Conservation (phyloP, 352 stramenopile species). For the Salisapilia sapeloensis region DNA sequence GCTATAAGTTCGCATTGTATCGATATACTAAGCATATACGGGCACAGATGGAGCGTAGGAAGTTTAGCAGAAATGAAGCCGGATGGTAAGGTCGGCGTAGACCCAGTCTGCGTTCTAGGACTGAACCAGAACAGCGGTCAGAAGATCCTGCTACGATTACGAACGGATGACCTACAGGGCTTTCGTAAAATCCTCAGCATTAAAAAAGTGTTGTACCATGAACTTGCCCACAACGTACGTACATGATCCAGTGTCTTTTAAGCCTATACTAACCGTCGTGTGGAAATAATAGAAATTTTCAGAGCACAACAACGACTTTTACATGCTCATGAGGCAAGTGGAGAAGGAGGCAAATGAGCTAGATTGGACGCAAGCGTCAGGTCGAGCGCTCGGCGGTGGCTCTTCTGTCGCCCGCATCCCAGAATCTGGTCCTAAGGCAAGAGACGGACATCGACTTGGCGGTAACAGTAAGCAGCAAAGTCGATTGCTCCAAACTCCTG, state of each 20-base stretch:
- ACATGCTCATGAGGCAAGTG: slow-evolving; percentile 63
- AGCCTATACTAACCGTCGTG: not conserved
- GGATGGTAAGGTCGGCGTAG: slow-evolving; percentile 81
- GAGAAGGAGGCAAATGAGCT: slow-evolving; percentile 57
- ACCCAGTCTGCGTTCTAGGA: slow-evolving; percentile 80
- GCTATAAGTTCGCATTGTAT: not conserved
- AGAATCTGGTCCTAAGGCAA: slow-evolving; percentile 3
- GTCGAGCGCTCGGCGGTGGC: slow-evolving; percentile 18
- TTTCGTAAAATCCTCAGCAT: slow-evolving; percentile 83
- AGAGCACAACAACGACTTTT: slow-evolving; percentile 67
- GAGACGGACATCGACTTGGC: slow-evolving; percentile 15
- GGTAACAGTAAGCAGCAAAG: slow-evolving; percentile 19
- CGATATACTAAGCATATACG: not conserved
- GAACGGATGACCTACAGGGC: slow-evolving; percentile 87
- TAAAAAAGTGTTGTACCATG: slow-evolving; percentile 89
- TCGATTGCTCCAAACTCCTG: slow-evolving; percentile 6
- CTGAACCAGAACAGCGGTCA: slow-evolving; percentile 92
- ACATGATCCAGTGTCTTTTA: not conserved
- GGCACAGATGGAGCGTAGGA: slow-evolving; percentile 65
- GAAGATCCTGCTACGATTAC: slow-evolving; percentile 87
- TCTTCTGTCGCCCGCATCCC: slow-evolving; percentile 3
- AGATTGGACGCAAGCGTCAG: slow-evolving; percentile 31
- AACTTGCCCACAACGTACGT: slow-evolving; percentile 87
- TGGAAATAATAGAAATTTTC: slow-evolving; percentile 5
- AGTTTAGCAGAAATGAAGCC: slow-evolving; percentile 79